A percentile compares a stretch with the other conserved stretches of the same genome.
These are phyloP conservation scores for Vigna mungo DNA, from an alignment of 306 rosid genomes.

Conservation along the genomic window DNA sequence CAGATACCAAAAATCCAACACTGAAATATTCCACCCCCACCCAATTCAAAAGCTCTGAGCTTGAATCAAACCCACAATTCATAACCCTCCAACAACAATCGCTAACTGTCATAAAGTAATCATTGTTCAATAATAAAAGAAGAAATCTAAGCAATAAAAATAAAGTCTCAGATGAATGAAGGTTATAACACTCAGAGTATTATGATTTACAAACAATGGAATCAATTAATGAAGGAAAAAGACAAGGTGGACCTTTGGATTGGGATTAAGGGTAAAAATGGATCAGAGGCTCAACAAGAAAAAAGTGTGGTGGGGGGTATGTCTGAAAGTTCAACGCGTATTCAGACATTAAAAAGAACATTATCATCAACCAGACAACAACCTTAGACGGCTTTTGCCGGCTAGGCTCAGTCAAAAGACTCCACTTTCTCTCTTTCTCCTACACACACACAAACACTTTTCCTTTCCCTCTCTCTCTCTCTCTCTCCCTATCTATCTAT, in stretches of 20 bases:
- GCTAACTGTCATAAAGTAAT: not conserved
- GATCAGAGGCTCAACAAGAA: slow-evolving; percentile 40
- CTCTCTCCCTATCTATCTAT: slow-evolving; percentile 7
- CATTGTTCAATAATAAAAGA: not conserved
- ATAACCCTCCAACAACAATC: slow-evolving; percentile 33
- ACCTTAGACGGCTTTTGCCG: slow-evolving; percentile 76
- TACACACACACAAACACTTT: not conserved
- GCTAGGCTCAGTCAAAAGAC: slow-evolving; percentile 73
- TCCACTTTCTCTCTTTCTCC: slow-evolving; percentile 42
- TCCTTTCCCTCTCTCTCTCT: not conserved
- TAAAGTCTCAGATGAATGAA: slow-evolving; percentile 8
- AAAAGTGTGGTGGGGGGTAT: slow-evolving; percentile 24
- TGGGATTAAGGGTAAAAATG: slow-evolving; percentile 39
- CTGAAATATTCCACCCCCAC: slow-evolving; percentile 46
- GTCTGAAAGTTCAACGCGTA: slow-evolving; percentile 77
- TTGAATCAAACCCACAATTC: slow-evolving; percentile 41
- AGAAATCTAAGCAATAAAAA: slow-evolving; percentile 29
- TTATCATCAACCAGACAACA: slow-evolving; percentile 43
- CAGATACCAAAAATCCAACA: slow-evolving; percentile 35
- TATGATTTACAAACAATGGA: slow-evolving; percentile 17
- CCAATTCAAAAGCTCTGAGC: slow-evolving; percentile 44
- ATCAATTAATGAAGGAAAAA: slow-evolving; percentile 29
- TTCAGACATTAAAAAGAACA: slow-evolving; percentile 50
- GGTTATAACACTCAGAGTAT: slow-evolving; percentile 29
- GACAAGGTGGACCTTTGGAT: slow-evolving; percentile 42